A percentile compares a stretch with the other conserved stretches of the same genome.
These are phyloP conservation scores for Cyclanthera cordifolia DNA, from an alignment of 306 rosid species.

Conservation along the genomic window DNA sequence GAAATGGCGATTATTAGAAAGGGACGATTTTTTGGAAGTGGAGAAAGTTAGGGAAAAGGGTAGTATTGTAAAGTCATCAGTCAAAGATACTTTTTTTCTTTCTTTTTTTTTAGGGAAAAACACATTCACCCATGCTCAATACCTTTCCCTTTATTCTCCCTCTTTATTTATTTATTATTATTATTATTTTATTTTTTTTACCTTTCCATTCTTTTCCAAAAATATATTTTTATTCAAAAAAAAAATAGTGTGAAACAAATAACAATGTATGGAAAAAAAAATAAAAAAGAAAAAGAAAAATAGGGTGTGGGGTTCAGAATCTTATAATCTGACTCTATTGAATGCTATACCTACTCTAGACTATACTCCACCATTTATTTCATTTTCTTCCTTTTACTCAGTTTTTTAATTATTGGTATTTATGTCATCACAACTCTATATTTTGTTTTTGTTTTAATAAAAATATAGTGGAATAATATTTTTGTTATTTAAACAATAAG, in stretches of 20 bases:
- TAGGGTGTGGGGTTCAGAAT: conserved; percentile 28
- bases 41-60: too few relatives aligned
- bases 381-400: neutral
- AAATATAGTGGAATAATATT: neutral
- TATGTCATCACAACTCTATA: neutral
- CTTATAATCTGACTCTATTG: conserved; percentile 18
- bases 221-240: neutral
- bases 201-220: too few relatives aligned
- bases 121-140: conserved; percentile 10
- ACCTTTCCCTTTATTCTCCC: neutral
- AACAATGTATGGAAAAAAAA: neutral
- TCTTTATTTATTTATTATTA: too few relatives aligned
- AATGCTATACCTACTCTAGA: neutral
- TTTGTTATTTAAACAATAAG: too few relatives aligned
- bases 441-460: too few relatives aligned
- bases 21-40: too few relatives aligned
- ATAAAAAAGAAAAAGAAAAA: neutral
- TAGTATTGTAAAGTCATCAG: too few relatives aligned
- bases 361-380: neutral
- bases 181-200: too few relatives aligned
- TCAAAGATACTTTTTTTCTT: conserved; percentile 11
- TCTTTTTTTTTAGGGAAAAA: neutral
- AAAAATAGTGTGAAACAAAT: neutral
- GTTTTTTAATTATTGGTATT: neutral
- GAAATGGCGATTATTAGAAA: too few relatives aligned